Conservation (phyloP, 176 grass and related monocot species). For the Bothriochloa decipiens region DNA sequence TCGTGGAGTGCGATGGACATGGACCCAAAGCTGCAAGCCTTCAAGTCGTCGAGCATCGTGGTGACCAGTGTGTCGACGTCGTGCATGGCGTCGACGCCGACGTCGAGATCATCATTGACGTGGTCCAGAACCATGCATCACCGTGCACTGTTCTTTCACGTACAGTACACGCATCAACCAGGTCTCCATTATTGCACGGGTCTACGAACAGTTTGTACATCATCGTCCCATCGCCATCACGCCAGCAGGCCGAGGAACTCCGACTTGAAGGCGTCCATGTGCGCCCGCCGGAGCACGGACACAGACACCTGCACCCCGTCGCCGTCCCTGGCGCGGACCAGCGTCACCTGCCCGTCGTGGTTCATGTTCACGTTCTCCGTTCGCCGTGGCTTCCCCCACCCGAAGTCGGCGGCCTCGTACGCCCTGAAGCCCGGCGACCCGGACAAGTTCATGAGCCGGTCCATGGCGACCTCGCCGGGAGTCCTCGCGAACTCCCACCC, state of each 20-base stretch:
- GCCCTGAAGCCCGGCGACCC: constrained; percentile 42
- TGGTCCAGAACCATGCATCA: background rate
- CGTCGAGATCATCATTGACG: background rate
- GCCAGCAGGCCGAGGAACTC: background rate
- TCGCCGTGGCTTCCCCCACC: constrained; percentile 50
- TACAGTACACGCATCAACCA: background rate
- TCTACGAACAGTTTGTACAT: background rate
- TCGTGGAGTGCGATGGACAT: background rate
- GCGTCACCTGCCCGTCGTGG: constrained; percentile 35
- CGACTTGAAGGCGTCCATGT: constrained; percentile 33
- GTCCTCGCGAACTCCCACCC: constrained; percentile 10
- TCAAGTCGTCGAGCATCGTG: background rate
- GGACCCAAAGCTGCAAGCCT: background rate
- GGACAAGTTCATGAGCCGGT: constrained; percentile 16
- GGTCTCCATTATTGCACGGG: background rate
- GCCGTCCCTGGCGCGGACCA: constrained; percentile 21
- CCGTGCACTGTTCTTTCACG: background rate
- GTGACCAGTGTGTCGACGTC: background rate
- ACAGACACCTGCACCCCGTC: background rate
- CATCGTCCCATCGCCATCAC: background rate
- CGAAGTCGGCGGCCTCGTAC: constrained; percentile 50
- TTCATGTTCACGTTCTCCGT: constrained; percentile 48
- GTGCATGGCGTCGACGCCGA: background rate
- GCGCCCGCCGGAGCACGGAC: background rate
- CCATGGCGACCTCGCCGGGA: fast-evolving